phyloP scores from a whole-genome alignment of 805 yeast species.

The Candida nanaspora region DNA sequence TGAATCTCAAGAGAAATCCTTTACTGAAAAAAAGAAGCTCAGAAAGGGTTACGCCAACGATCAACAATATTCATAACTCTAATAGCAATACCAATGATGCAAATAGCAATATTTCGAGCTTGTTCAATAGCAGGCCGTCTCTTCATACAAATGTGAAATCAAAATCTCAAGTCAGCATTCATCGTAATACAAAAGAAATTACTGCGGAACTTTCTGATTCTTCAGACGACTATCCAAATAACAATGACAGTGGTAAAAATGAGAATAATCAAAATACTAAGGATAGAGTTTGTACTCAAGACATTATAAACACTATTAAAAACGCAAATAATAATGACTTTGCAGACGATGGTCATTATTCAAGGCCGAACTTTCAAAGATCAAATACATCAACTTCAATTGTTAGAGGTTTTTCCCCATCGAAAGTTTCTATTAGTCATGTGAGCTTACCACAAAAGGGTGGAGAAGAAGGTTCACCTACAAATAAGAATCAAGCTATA shows the following conservation, averaged over 20 bases:
- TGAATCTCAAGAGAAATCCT: background rate
- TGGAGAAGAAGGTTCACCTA: background rate
- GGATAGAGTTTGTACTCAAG: background rate
- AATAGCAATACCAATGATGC: too few relatives aligned
- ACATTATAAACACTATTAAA: background rate
- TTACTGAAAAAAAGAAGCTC: slow-evolving; percentile 1
- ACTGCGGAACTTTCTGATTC: slow-evolving; percentile 22
- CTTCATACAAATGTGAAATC: background rate
- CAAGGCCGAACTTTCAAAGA: slow-evolving; percentile 7
- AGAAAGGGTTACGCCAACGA: background rate
- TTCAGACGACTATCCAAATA: slow-evolving; percentile 9
- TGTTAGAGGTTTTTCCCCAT: slow-evolving; percentile 9
- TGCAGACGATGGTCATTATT: slow-evolving; percentile 1
- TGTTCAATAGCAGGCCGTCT: slow-evolving; percentile 1
- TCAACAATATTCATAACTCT: background rate
- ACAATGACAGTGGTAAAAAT: slow-evolving; percentile 1
- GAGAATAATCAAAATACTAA: background rate
- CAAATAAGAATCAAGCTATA: background rate
- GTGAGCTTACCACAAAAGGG: slow-evolving; percentile 6
- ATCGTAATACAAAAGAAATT: slow-evolving; percentile 17
- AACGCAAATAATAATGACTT: background rate
- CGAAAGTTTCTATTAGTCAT: slow-evolving; percentile 6
- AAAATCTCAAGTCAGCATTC: slow-evolving; percentile 11
- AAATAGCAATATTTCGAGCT: too few relatives aligned
- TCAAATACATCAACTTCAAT: slow-evolving; percentile 9